Evolutionary conservation across 2,329 filamentous ascomycete species (phyloP), one percentile per base, ranked within the genome.

Genomic region (Fusarium sp.): DNA sequence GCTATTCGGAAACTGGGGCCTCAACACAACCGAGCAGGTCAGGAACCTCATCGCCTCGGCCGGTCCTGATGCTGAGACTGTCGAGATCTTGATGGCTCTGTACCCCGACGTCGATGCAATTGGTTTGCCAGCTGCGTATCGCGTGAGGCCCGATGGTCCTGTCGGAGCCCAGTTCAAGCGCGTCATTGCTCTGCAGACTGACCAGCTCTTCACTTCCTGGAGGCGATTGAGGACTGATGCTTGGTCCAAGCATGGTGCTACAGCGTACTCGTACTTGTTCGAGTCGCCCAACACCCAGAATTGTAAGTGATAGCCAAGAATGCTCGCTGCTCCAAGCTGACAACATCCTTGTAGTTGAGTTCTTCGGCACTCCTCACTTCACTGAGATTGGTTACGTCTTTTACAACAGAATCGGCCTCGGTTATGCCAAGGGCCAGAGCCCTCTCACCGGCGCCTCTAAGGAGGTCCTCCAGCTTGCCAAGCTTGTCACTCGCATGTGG

Each of bases 261-360:
- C 87, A 16, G 88, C 88, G 9, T 92, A 90, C 81, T 89, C 87
- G 16, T 88, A 88, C 77, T 77, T 83, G 27, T 88, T 87, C 64
- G 83, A 88, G 67, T 84, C 85, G 0, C 79, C 73, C 1, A 67
- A 67, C 18, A 71, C 65, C 9, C 34, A 64, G 57, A 16, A 65
- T 64, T 8, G 73, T 77, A 60, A 71, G 66, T 58, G 13, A 8
- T 3, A 4, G 9, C 5, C 23, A 10, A 16, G 8, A 32, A 7
- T 5, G 20, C 18, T 9, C n/a, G 10, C 6, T 13, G 11, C n/a
- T 1, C 20, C 10, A 32, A 11, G 1, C 50, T 61, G 6, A 73
- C 56, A 2, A 4, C 8, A 3, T 14, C 6, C 1, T 7, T 5
- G 1, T n/a, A 77, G 70, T 65, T 2, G 48, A 67, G 4, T 75